Evolutionary conservation across 164 flowering plant species (phyloP).

Genomic region (Liriodendron chinense): DNA sequence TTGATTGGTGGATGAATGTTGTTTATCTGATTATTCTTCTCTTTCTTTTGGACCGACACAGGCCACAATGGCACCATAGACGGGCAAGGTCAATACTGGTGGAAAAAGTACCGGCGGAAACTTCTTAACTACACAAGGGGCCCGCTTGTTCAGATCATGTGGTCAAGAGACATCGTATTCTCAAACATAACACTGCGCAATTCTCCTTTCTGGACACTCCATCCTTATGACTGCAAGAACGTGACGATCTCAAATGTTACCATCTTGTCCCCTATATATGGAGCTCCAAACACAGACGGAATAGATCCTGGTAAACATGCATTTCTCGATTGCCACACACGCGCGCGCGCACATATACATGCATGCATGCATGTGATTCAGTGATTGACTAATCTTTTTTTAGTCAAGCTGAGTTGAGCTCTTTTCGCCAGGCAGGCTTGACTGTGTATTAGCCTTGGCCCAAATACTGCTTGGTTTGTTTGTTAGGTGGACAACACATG

Average conservation of each 20-base stretch:
- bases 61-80: constrained; percentile 97
- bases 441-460: too few species aligned
- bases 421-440: too few species aligned
- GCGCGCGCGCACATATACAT: too few species aligned
- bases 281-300: constrained; percentile 98
- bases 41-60: constrained; percentile 25
- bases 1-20: neutral
- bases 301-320: constrained; percentile 85
- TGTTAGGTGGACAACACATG: too few species aligned
- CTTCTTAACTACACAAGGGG: constrained; percentile 94
- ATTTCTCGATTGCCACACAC: neutral
- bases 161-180: constrained; percentile 83
- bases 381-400: too few species aligned
- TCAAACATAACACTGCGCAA: constrained; percentile 63
- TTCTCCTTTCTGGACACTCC: constrained; percentile 98
- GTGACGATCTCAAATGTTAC: constrained; percentile 67
- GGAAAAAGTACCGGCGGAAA: constrained; percentile 81
- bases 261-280: constrained; percentile 76
- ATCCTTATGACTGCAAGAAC: constrained; percentile 98
- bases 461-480: too few species aligned
- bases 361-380: too few species aligned
- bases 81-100: constrained; percentile 96
- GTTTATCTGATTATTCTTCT: neutral
- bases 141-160: constrained; percentile 93
- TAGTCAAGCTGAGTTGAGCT: too few species aligned